Conservation (phyloP, 2,329 filamentous ascomycete species). For the Arthroderma sp. region DNA sequence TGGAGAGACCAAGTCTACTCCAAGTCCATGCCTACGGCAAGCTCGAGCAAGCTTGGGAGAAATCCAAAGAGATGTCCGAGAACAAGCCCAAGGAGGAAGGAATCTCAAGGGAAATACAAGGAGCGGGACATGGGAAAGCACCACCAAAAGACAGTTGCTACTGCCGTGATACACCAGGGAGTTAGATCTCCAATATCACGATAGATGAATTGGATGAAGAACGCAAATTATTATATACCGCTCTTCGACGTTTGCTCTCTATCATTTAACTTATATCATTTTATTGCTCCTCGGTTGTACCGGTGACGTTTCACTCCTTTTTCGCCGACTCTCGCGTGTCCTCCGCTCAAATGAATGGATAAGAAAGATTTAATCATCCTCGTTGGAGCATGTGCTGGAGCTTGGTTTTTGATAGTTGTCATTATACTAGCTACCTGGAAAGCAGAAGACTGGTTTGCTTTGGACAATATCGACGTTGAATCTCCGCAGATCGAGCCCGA, state of each 20-base stretch:
- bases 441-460: neutral
- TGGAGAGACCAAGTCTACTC: too few species aligned
- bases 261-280: neutral
- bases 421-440: constrained; percentile 5
- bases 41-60: too few species aligned
- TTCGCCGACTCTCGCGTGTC: neutral
- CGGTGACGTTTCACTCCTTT: neutral
- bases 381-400: neutral
- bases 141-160: neutral
- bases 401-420: neutral
- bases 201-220: neutral
- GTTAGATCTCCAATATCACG: neutral
- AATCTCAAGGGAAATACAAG: too few species aligned
- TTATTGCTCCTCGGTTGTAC: neutral
- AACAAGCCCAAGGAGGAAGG: too few species aligned
- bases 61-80: too few species aligned
- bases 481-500: neutral
- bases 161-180: neutral
- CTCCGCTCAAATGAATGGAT: neutral
- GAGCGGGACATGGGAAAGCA: neutral
- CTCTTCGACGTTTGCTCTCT: neutral
- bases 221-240: neutral
- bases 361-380: neutral
- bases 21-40: too few species aligned
- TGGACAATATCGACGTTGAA: neutral